Evolutionary conservation across 164 flowering plant species (phyloP), one percentile per base, ranked within the genome.

Genomic region (Nelumbo lutea): DNA sequence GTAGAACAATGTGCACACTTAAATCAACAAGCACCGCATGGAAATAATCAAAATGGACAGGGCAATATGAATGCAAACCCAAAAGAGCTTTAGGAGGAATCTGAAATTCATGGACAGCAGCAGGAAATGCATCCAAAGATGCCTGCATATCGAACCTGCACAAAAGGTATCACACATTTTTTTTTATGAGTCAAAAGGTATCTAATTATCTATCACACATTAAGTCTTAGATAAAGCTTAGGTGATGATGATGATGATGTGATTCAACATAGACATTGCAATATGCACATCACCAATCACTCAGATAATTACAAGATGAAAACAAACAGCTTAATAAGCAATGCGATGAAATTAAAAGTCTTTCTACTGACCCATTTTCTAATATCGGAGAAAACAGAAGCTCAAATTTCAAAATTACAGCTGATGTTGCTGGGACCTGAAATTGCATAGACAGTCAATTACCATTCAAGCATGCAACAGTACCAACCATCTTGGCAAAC

Each of bases 61-160:
- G 99, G 68, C 97, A 96, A 75, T 96, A 96, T 27, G 98, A 87
- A 77, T 96, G 99, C 83, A 96, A 69, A 66, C 98, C 99, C 13
- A 88, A 73, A 76, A 93, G 98, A 77, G 98, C 93, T 77, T 90
- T 93, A 40, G 98, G 90, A 81, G 99, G 97, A 72, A 95, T 82
- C 40, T 97, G 84, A 68, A 95, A 91, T 82, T 96, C 97, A 84
- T 96, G 98, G 55, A 87, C 82, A 50, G 98, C 86, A 73, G 90
- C 90, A 80, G 95, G 77, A 65, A 71, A 73, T 68, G 85, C 77
- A 72, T 86, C 88, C 66, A 84, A 57, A 73, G 82, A 81, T 70
- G 75, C 81, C 71, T 77, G 91, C 77, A 89, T 51, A 67, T 81
- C 86, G 66, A 79, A 70, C 75, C 97, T 90, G 81, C 56, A 81